Conservation (phyloP, 352 stramenopile species). For the Phytophthora niederhauseri region DNA sequence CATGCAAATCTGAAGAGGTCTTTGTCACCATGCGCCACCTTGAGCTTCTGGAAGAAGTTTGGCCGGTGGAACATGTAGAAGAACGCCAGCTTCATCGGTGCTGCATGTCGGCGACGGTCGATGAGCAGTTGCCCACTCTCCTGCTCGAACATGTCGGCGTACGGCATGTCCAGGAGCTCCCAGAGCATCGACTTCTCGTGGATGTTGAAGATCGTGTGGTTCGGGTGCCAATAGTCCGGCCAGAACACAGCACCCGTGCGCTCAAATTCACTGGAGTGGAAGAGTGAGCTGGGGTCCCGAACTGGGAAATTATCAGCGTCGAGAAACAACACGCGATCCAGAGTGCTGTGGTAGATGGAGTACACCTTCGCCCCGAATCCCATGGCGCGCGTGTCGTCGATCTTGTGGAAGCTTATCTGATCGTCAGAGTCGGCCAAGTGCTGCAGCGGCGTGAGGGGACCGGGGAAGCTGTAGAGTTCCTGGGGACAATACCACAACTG, state of each 20-base stretch:
- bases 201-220: constrained; percentile 65
- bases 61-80: constrained; percentile 54
- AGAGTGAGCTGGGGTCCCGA: constrained; percentile 53
- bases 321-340: constrained; percentile 58
- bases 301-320: constrained; percentile 63
- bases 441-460: constrained; percentile 27
- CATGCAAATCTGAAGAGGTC: constrained; percentile 69
- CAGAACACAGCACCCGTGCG: constrained; percentile 58
- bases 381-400: constrained; percentile 35
- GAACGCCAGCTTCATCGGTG: constrained; percentile 38
- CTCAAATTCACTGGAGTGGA: constrained; percentile 41
- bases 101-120: constrained; percentile 37
- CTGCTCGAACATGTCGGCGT: constrained; percentile 68
- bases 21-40: constrained; percentile 60
- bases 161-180: constrained; percentile 50
- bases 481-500: constrained; percentile 57
- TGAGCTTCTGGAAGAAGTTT: constrained; percentile 38
- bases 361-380: constrained; percentile 59
- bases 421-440: constrained; percentile 32
- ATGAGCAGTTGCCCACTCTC: constrained; percentile 65
- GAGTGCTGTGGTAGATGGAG: constrained; percentile 45
- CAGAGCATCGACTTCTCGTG: constrained; percentile 55
- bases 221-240: constrained; percentile 70
- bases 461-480: constrained; percentile 39
- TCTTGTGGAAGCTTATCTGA: constrained; percentile 25